Base-by-base conservation (phyloP, 768 basidiomycete genomes). In the Serpula lacrymans region DNA sequence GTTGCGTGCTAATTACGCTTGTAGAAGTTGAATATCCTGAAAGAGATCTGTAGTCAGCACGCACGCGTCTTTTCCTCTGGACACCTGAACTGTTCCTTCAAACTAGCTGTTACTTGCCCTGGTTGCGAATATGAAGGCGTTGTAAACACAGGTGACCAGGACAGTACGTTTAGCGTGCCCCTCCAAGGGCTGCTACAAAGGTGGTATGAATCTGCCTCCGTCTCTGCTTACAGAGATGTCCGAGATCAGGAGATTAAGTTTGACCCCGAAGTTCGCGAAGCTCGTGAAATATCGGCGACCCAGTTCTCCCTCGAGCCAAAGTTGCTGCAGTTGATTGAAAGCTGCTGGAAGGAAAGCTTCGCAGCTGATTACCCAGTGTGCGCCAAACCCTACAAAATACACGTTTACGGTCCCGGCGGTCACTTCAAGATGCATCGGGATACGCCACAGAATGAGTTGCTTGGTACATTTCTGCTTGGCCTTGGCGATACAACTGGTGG, bases 391-490 rank as follows among this genome's bases (percentile, higher is more conserved):
- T 63, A 64, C 50, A 62, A 63, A 45, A 59, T 63, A n/a, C 54
- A 62, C 32, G 23, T 63, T 0, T 60, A 62, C 34, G 60, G 59
- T 0, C 55, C 57, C 1, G 52, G 44, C 4, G 61, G 55, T 7
- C 50, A 54, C 32, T 62, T 63, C 46, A 46, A 50, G 31, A 8
- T 43, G 4, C 61, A 61, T 37, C 55, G 54, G 13, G 59, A 63
- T 42, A 62, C 59, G 0, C 60, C 54, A 0, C 45, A 58, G 31
- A 47, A 37, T 3, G 57, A 49, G 22, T 50, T 62, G 6, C 47
- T 64, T 17, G 61, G 62, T 21, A 63, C 63, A 3, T 62, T 66
- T 45, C 50, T 66, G 18, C 20, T 64, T 14, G 59, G 63, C 17
- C 40, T 63, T 8, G 60, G 60, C 8, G 57, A 63, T 38, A 34